Evolutionary conservation across 2,329 filamentous ascomycete genomes (phyloP).

Genomic region (Ophiognomonia clavigignenti-juglandacearum): DNA sequence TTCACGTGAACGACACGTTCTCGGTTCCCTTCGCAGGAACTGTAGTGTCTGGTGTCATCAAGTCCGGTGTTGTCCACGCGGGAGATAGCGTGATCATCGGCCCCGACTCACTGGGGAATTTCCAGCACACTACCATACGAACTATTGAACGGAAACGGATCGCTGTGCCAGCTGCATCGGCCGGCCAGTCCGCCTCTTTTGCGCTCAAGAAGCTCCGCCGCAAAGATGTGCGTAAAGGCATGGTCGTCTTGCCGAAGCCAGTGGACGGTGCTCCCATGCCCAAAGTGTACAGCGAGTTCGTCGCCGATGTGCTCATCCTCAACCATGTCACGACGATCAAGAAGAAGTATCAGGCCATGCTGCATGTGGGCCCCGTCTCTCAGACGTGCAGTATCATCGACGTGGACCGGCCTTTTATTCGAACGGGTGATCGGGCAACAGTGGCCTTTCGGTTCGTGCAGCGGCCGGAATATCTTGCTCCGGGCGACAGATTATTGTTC

Average conservation of each 20-base stretch:
- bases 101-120: slow-evolving; percentile 85
- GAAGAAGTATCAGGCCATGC: slow-evolving; percentile 94
- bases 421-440: slow-evolving; percentile 87
- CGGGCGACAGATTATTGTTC: slow-evolving; percentile 87
- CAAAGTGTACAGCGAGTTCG: slow-evolving; percentile 71
- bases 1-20: slow-evolving; percentile 95
- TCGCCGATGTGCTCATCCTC: slow-evolving; percentile 86
- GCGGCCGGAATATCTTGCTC: slow-evolving; percentile 83
- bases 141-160: slow-evolving; percentile 95
- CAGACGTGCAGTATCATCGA: slow-evolving; percentile 98
- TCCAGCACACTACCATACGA: slow-evolving; percentile 78
- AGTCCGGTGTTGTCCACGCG: slow-evolving; percentile 78
- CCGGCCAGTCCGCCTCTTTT: slow-evolving; percentile 89
- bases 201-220: slow-evolving; percentile 81
- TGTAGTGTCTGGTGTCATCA: slow-evolving; percentile 91
- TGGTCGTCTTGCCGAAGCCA: slow-evolving; percentile 84
- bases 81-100: slow-evolving; percentile 89
- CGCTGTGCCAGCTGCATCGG: slow-evolving; percentile 77
- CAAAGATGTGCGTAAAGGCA: slow-evolving; percentile 94
- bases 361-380: slow-evolving; percentile 90
- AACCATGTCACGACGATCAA: slow-evolving; percentile 97
- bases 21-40: slow-evolving; percentile 96
- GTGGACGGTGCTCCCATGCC: slow-evolving; percentile 64
- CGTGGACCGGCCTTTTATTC: slow-evolving; percentile 91
- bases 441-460: slow-evolving; percentile 96